A percentile compares a stretch with the other conserved stretches of the same genome.
Conservation (phyloP, 129 eudicot species). For the Artemisia tridentata region DNA sequence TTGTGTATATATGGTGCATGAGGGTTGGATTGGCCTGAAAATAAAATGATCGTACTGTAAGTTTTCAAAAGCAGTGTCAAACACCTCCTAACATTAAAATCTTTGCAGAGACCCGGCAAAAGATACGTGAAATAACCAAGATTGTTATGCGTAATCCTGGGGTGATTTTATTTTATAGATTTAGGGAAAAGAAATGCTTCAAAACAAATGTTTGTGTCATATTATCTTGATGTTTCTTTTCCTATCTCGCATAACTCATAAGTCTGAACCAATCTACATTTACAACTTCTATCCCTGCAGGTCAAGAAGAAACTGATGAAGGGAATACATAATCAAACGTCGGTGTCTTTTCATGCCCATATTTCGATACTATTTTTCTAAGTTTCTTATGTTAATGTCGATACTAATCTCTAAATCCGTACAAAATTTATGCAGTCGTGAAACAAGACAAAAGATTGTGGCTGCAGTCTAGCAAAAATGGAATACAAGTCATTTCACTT, state of each 20-base stretch:
- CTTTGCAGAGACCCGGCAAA: constrained; percentile 71
- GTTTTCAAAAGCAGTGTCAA: background rate
- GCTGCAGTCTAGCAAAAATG: constrained; percentile 71
- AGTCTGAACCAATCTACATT: background rate
- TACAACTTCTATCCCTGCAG: constrained; percentile 35
- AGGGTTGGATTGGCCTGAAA: too few species aligned
- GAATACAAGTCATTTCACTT: constrained; percentile 51
- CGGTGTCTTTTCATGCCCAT: constrained; percentile 15
- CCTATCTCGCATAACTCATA: constrained; percentile 11
- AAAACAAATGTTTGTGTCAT: background rate
- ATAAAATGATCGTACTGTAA: too few species aligned
- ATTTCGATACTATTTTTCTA: constrained; percentile 3
- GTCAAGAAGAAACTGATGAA: constrained; percentile 72
- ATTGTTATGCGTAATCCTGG: constrained; percentile 91
- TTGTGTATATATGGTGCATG: too few species aligned
- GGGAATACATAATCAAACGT: constrained; percentile 88
- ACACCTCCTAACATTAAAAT: background rate
- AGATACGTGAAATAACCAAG: constrained; percentile 74
- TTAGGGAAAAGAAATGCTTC: background rate
- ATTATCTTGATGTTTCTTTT: constrained; percentile 7
- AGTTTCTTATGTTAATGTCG: background rate
- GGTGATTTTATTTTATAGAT: constrained; percentile 36
- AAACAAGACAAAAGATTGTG: constrained; percentile 79
- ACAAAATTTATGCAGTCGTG: constrained; percentile 41
- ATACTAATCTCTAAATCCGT: background rate